Evolutionary conservation across 306 rosid species (phyloP).

Genomic region (Quercus agrifolia): DNA sequence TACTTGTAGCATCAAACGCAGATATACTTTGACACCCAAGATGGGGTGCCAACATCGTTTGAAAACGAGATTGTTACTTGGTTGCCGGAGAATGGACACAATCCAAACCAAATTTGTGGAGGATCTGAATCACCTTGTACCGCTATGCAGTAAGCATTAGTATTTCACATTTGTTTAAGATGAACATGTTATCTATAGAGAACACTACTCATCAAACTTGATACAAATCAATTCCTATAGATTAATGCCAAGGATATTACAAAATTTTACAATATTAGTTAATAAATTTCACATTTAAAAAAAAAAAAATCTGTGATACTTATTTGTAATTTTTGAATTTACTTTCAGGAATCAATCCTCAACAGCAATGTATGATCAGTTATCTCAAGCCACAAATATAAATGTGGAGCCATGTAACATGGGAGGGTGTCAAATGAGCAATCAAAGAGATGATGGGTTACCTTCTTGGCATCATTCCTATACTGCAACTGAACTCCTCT

Average conservation of each 20-base stretch:
- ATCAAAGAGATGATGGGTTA: slow-evolving; percentile 35
- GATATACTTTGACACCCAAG: neutral
- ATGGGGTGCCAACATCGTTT: slow-evolving; percentile 39
- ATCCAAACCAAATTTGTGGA: slow-evolving; percentile 44
- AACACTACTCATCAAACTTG: too few relatives aligned
- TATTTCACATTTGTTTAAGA: neutral
- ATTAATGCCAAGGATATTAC: neutral
- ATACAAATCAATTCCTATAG: too few relatives aligned
- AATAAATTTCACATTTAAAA: neutral
- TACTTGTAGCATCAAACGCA: neutral
- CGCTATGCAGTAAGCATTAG: neutral
- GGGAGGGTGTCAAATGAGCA: slow-evolving; percentile 14
- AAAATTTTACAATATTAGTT: neutral
- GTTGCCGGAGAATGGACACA: slow-evolving; percentile 47
- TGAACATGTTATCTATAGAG: too few relatives aligned
- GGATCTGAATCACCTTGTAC: slow-evolving; percentile 43
- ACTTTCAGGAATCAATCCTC: slow-evolving; percentile 46
- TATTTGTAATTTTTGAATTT: neutral
- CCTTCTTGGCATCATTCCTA: slow-evolving; percentile 56
- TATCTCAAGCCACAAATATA: slow-evolving; percentile 49
- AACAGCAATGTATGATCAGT: slow-evolving; percentile 36
- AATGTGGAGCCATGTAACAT: slow-evolving; percentile 40
- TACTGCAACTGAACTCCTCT: slow-evolving; percentile 25
- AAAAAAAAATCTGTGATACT: neutral
- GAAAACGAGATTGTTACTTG: slow-evolving; percentile 47